phyloP scores from a whole-genome alignment of 257 asterid species.

The Dorcoceras hygrometricum region DNA sequence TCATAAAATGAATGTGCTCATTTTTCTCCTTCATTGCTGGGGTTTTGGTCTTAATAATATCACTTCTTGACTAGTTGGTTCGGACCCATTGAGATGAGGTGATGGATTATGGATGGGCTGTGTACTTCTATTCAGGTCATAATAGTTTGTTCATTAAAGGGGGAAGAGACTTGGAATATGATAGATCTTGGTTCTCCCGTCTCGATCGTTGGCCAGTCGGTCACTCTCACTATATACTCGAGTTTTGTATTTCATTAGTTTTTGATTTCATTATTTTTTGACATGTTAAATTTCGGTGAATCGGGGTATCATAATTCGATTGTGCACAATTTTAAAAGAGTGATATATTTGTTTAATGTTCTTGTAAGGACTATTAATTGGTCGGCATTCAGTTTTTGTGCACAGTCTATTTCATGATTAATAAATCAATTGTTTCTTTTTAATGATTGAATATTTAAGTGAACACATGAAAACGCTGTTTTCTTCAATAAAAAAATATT shows the following conservation, averaged over 20 bases:
- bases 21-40: constrained; percentile 20
- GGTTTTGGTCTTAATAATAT: constrained; percentile 15
- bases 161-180: constrained; percentile 24
- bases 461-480: too few species aligned
- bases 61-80: constrained; percentile 10
- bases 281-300: constrained; percentile 44
- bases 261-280: constrained; percentile 29
- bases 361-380: not conserved
- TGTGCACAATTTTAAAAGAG: constrained; percentile 24
- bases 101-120: constrained; percentile 27
- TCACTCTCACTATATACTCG: constrained; percentile 33
- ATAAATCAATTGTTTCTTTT: not conserved
- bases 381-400: too few species aligned
- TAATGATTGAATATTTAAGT: too few species aligned
- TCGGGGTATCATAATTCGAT: constrained; percentile 48
- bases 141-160: constrained; percentile 39
- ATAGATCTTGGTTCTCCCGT: constrained; percentile 38
- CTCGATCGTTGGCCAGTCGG: constrained; percentile 38
- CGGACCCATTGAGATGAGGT: constrained; percentile 35
- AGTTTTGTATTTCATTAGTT: constrained; percentile 64
- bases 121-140: constrained; percentile 45
- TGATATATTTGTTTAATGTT: constrained; percentile 12
- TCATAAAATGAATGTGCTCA: constrained; percentile 28
- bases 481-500: too few species aligned
- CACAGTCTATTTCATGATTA: not conserved